These are phyloP conservation scores for Quercus tomentella DNA, from an alignment of 331 rosid genomes.

Conservation along the genomic window DNA sequence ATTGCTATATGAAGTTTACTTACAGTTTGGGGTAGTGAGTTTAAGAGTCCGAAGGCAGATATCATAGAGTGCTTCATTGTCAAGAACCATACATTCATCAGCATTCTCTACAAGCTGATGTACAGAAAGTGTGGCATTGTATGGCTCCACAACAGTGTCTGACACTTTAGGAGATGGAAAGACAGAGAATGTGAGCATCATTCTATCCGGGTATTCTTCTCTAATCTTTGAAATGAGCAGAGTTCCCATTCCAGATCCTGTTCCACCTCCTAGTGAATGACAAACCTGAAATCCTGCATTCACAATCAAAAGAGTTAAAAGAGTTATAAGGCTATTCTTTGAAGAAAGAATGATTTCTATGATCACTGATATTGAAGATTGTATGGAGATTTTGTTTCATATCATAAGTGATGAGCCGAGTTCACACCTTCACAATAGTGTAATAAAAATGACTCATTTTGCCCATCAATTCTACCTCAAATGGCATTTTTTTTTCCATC, in stretches of 20 bases:
- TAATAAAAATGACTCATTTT: too few species aligned
- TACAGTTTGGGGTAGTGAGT: constrained; percentile 64
- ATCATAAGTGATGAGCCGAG: too few species aligned
- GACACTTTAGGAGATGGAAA: constrained; percentile 73
- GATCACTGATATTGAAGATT: neutral
- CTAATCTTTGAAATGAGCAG: constrained; percentile 68
- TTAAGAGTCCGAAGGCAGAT: constrained; percentile 56
- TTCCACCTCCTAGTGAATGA: constrained; percentile 73
- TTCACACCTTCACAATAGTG: too few species aligned
- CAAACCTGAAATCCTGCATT: constrained; percentile 61
- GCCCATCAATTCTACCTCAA: too few species aligned
- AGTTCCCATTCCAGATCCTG: constrained; percentile 80
- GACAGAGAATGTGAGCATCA: constrained; percentile 72
- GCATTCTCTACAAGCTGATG: constrained; percentile 66
- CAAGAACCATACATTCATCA: constrained; percentile 64
- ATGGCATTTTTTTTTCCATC: too few species aligned
- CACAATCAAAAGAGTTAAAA: neutral
- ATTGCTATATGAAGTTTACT: constrained; percentile 3
- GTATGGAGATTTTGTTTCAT: neutral
- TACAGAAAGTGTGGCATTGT: constrained; percentile 69
- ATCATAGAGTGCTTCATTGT: constrained; percentile 52
- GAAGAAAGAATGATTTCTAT: neutral
- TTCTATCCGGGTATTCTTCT: constrained; percentile 71
- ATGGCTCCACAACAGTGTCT: constrained; percentile 75
- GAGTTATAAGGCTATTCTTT: neutral